phyloP scores from a whole-genome alignment of 306 rosid species.

The Begonia peltatifolia region DNA sequence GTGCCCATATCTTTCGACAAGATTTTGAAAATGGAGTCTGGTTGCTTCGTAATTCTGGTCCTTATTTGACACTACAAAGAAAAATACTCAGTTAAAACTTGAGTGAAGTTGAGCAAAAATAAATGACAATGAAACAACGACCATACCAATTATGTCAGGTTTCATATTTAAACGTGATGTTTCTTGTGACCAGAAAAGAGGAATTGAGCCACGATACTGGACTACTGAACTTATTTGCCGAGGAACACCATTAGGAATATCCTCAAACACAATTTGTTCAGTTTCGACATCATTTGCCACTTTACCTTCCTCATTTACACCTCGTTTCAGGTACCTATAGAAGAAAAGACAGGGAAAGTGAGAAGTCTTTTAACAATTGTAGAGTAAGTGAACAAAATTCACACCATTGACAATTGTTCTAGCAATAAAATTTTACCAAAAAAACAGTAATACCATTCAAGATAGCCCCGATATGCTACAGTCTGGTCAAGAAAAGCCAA shows the following conservation, averaged over 20 bases:
- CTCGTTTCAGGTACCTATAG: slow-evolving; percentile 87
- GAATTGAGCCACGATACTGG: slow-evolving; percentile 92
- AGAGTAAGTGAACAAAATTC: no score
- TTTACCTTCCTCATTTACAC: slow-evolving; percentile 89
- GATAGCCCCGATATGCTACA: no score
- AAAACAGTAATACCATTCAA: no score
- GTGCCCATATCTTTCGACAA: slow-evolving; percentile 77
- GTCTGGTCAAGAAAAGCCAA: no score
- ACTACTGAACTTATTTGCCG: slow-evolving; percentile 81
- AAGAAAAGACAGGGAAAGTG: slow-evolving; percentile 7
- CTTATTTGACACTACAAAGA: slow-evolving; percentile 57
- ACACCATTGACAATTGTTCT: no score
- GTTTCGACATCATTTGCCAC: slow-evolving; percentile 99
- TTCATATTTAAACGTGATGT: slow-evolving; percentile 82
- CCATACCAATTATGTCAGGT: slow-evolving; percentile 87
- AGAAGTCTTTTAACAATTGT: no score
- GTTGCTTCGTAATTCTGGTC: slow-evolving; percentile 69
- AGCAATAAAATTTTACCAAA: no score
- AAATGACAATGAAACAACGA: slow-evolving; percentile 4
- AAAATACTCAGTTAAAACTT: slow-evolving; percentile 13
- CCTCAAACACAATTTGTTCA: slow-evolving; percentile 76
- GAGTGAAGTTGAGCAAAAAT: slow-evolving; percentile 1
- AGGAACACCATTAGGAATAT: slow-evolving; percentile 49
- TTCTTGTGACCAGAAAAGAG: slow-evolving; percentile 98
- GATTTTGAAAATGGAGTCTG: slow-evolving; percentile 92